Base-by-base conservation (phyloP, 2,329 filamentous ascomycete genomes). In the Verticillium klebahnii region DNA sequence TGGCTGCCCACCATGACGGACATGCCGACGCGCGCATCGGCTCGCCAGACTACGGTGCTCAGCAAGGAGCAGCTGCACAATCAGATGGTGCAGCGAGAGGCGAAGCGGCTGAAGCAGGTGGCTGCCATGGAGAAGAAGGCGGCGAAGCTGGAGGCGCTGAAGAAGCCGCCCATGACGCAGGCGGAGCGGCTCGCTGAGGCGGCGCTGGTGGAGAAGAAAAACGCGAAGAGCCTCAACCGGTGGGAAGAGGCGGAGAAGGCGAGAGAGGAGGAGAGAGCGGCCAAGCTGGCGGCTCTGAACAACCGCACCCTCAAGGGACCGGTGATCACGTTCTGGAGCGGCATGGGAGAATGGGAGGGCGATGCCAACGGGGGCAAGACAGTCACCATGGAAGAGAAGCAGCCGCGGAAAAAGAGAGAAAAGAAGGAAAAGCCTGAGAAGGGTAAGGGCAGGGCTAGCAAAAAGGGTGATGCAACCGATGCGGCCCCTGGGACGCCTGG, bases 231-330 rank as follows among this genome's bases (percentile, higher is more conserved):
- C 74, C 78, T 97, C 70, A 97, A 94, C 71, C 85, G 92, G 61
- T 98, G 94, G 93, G 93, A 98, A 74, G 90, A 92, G 74, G 91
- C 92, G 7, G 95, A 99, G 77, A 93, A 92, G 76, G 88, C 90
- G 72, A 87, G 94, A 62, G 90, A 93, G 67, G 92, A 94, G 69
- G 91, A 96, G 71, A 85, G 94, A 64, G 85, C 87, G 66, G 90
- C 88, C 50, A 94, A 90, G 76, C 81, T 98, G 57, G 93, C 94
- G 45, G 95, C 94, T 15, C 80, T 98, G 68, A 91, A 96, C 69
- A 92, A 93, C 72, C 87, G 93, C 57, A 92, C 90, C 58, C 83
- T 98, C 9, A 89, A 94, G 60, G 95, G 95, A 0, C 92, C 95
- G 0, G 92, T 97, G 12, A 88, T 97, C 52, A 92, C 91, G 2